Percentiles rank a stretch among this genome's conserved stretches.
phyloP scores from a whole-genome alignment of 139 green algal genomes.

The Diplosphaera chodatii region DNA sequence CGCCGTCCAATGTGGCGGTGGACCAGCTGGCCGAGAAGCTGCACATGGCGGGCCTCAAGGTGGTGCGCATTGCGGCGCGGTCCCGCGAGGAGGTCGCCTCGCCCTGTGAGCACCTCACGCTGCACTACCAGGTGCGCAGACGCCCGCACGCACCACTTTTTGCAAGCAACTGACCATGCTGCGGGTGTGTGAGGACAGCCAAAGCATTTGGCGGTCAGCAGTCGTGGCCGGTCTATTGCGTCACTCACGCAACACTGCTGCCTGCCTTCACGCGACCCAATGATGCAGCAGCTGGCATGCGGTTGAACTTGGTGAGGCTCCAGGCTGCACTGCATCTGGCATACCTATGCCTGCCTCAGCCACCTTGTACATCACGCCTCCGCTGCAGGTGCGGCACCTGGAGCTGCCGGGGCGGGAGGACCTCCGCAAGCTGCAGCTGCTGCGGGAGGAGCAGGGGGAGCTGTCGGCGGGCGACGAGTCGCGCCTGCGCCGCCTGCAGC shows the following conservation, averaged over 20 bases:
- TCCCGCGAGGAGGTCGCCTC: constrained; percentile 76
- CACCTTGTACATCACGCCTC: no score
- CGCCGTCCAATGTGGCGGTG: constrained; percentile 95
- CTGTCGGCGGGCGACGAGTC: constrained; percentile 75
- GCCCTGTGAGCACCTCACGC: constrained; percentile 88
- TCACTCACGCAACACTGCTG: no score
- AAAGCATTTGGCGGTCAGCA: no score
- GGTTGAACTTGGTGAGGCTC: no score
- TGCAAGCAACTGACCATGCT: no score
- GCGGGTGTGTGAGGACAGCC: no score
- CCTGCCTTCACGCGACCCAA: no score
- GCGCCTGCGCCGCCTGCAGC: constrained; percentile 59
- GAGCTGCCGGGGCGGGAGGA: constrained; percentile 64
- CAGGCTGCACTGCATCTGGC: no score
- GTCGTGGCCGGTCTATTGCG: no score
- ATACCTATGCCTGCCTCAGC: no score
- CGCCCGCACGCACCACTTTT: no score
- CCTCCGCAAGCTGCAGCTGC: constrained; percentile 84
- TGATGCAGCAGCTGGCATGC: no score
- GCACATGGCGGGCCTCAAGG: constrained; percentile 80
- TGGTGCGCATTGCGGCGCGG: constrained; percentile 89
- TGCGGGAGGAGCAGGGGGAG: constrained; percentile 83
- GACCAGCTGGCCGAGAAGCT: constrained; percentile 97
- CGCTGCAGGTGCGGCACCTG: constrained; percentile 67
- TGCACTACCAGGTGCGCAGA: constrained; percentile 85